These are phyloP conservation scores for Stachybotrys chlorohalonatus DNA, from an alignment of 2,329 filamentous ascomycete species.

Conservation along the genomic window DNA sequence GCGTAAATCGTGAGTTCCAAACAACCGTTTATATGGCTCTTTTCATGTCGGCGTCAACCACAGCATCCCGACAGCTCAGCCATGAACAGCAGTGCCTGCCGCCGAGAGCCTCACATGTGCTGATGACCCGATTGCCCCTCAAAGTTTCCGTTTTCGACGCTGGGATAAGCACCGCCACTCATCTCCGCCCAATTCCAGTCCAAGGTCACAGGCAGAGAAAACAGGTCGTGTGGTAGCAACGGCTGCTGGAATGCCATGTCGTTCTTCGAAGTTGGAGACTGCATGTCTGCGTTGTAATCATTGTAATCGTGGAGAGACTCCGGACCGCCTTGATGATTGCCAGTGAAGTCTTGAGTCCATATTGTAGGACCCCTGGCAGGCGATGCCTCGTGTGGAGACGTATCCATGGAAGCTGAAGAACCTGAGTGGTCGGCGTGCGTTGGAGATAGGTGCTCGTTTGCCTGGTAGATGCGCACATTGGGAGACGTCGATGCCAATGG, in stretches of 20 bases:
- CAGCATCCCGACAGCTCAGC: not conserved
- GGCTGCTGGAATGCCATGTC: constrained; percentile 60
- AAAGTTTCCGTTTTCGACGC: constrained; percentile 54
- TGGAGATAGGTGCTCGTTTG: constrained; percentile 18
- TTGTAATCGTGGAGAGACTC: constrained; percentile 37
- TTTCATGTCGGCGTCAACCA: too few species aligned
- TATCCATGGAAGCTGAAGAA: constrained; percentile 7
- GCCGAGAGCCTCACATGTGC: not conserved
- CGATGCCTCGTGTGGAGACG: constrained; percentile 28
- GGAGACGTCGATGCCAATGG: constrained; percentile 2
- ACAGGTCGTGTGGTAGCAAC: constrained; percentile 85
- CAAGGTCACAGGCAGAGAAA: constrained; percentile 91
- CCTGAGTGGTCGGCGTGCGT: constrained; percentile 12
- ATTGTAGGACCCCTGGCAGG: constrained; percentile 33
- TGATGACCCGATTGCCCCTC: constrained; percentile 9
- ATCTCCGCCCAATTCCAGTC: constrained; percentile 78
- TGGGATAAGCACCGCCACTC: constrained; percentile 55
- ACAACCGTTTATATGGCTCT: too few species aligned
- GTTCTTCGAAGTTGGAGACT: constrained; percentile 23
- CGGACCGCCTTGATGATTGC: constrained; percentile 27
- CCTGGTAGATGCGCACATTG: not conserved
- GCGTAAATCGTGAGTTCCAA: too few species aligned
- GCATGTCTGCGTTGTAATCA: constrained; percentile 28
- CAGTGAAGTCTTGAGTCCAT: constrained; percentile 38
- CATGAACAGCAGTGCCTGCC: not conserved